Evolutionary conservation across 164 flowering plant genomes (phyloP), one percentile per base, ranked within the genome.

Genomic region (Saururus chinensis): DNA sequence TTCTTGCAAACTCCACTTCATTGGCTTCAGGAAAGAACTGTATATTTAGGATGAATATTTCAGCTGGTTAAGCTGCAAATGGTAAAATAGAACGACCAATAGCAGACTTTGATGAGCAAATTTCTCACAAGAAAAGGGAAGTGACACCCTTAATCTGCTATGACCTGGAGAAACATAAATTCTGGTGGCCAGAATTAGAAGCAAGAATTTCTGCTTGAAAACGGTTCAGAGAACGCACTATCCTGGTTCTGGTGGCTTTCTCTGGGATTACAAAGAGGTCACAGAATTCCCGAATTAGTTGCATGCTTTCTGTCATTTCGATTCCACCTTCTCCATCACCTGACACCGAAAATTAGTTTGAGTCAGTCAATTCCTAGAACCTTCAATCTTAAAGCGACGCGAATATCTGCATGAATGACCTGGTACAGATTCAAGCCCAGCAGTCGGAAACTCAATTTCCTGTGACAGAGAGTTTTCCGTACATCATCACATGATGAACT

Each of bases 241-340:
- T 84, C 79, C 96, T 84, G 56, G 98, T 92, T 41, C 84, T 65
- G 56, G 83, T 66, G 58, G 79, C 86, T 71, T 89, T 92, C 77
- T 83, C 88, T 21, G 96, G 84, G 59, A 20, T 69, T 40, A 92
- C 58, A 40, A 80, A 76, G 67, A 73, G 68, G 60, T 89, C 92
- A 73, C 98, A 89, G 66, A 84, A 92, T 70, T 92, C 91, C 58
- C 95, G 90, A 64, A 92, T 89, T 62, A 92, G 69, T 70, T 82
- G 85, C 86, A 92, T 78, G 66, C 96, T 88, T 60, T 68, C 96
- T 20, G 96, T 89, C 98, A 92, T 92, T 77, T 92, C 98, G 53
- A 75, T 87, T 53, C 95, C 98, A 59, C 98, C 98, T 78, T 92
- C 98, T 62, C 91, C 98, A 78, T 92, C 98, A 68, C 98, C 98